A percentile compares a stretch with the other conserved stretches of the same genome.
These are phyloP conservation scores for Cadophora malorum DNA, from an alignment of 2,329 filamentous ascomycete species.

Conservation along the genomic window DNA sequence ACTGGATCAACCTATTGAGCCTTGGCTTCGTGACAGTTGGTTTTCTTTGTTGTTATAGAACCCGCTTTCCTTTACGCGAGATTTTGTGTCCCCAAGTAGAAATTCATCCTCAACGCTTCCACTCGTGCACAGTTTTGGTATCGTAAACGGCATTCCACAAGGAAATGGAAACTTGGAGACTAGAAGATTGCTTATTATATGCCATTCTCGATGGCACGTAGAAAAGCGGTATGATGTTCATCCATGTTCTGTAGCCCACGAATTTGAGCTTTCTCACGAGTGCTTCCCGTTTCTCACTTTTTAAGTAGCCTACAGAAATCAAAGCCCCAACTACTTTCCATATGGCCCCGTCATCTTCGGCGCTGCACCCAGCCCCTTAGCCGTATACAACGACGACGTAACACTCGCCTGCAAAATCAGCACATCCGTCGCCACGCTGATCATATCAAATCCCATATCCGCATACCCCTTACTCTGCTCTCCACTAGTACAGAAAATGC, in stretches of 20 bases:
- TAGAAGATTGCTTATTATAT: too few relatives aligned
- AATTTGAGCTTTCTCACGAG: neutral
- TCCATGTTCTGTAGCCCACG: neutral
- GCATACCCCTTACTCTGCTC: slow-evolving; percentile 61
- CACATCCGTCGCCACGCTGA: slow-evolving; percentile 63
- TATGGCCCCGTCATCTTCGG: slow-evolving; percentile 42
- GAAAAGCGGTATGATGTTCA: neutral
- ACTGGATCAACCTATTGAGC: too few relatives aligned
- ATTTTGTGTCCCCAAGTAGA: neutral
- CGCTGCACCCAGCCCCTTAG: slow-evolving; percentile 48
- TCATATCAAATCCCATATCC: slow-evolving; percentile 66
- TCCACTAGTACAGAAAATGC: slow-evolving; percentile 63
- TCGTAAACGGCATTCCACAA: too few relatives aligned
- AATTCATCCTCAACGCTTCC: too few relatives aligned
- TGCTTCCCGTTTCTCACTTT: too few relatives aligned
- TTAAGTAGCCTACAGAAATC: too few relatives aligned
- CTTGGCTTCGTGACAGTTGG: too few relatives aligned
- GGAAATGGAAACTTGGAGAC: too few relatives aligned
- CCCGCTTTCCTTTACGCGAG: neutral
- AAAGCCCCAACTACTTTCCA: slow-evolving; percentile 30
- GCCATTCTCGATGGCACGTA: neutral
- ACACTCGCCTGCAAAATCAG: slow-evolving; percentile 56
- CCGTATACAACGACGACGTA: slow-evolving; percentile 54
- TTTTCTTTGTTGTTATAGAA: neutral
- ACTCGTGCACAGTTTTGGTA: too few relatives aligned